Evolutionary conservation across 805 yeast genomes (phyloP).

Genomic region (Cyberlindnera galapagoensis): DNA sequence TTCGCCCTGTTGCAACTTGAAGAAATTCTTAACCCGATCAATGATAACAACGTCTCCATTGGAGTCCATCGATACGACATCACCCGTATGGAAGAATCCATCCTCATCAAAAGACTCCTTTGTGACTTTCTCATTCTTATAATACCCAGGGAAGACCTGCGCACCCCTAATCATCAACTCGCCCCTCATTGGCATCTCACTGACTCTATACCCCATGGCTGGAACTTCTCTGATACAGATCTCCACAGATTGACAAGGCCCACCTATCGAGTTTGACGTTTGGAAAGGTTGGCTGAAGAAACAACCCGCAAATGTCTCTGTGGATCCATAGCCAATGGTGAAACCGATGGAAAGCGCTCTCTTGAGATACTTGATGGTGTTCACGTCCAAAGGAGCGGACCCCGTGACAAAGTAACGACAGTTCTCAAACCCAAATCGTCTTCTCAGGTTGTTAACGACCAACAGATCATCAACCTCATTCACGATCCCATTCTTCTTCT

Average conservation of each 20-base stretch:
- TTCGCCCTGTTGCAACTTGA: constrained; percentile 56
- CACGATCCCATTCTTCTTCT: no score
- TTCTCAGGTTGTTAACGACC: constrained; percentile 29
- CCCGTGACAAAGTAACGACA: constrained; percentile 38
- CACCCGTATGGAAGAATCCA: constrained; percentile 66
- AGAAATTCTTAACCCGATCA: constrained; percentile 73
- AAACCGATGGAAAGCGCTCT: constrained; percentile 45
- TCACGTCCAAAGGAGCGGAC: constrained; percentile 64
- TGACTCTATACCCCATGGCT: constrained; percentile 42
- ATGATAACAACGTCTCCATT: constrained; percentile 53
- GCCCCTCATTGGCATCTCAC: constrained; percentile 41
- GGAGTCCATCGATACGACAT: constrained; percentile 45
- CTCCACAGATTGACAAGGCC: constrained; percentile 47
- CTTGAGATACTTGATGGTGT: constrained; percentile 51
- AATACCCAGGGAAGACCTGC: constrained; percentile 50
- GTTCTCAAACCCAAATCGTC: constrained; percentile 39
- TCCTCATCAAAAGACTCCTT: constrained; percentile 43
- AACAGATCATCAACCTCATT: background rate
- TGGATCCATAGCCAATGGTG: constrained; percentile 58
- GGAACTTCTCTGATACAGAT: constrained; percentile 55
- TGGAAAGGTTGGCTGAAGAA: constrained; percentile 33
- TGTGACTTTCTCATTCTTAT: constrained; percentile 48
- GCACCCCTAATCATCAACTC: constrained; percentile 62
- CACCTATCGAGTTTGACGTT: constrained; percentile 45
- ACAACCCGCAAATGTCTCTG: constrained; percentile 63